Percentiles rank a stretch among this genome's conserved stretches.
phyloP scores from a whole-genome alignment of 441 rosid genomes.

The Flueggea neowawraea region DNA sequence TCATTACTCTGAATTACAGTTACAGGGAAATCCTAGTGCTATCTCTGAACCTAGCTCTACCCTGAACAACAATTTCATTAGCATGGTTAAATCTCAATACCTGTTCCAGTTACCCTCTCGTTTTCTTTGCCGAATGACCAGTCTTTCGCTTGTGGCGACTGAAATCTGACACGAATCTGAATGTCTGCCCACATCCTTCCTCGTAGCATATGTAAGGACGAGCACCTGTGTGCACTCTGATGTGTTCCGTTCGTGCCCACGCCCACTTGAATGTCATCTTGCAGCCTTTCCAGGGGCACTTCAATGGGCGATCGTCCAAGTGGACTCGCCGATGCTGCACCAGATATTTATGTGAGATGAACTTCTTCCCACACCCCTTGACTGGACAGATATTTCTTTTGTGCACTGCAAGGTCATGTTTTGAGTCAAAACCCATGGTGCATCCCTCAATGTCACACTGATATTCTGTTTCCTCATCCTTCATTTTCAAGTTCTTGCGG shows the following conservation, averaged over 20 bases:
- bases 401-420: slow-evolving; percentile 74
- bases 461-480: slow-evolving; percentile 54
- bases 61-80: slow-evolving; percentile 42
- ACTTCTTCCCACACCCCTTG: slow-evolving; percentile 91
- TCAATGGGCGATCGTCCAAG: slow-evolving; percentile 93
- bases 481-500: slow-evolving; percentile 31
- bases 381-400: slow-evolving; percentile 89
- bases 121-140: slow-evolving; percentile 83
- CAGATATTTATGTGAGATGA: slow-evolving; percentile 95
- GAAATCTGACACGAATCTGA: slow-evolving; percentile 93
- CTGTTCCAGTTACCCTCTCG: slow-evolving; percentile 31
- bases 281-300: slow-evolving; percentile 99
- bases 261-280: slow-evolving; percentile 99
- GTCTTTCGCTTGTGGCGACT: slow-evolving; percentile 98
- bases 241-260: slow-evolving; percentile 98
- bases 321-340: slow-evolving; percentile 97
- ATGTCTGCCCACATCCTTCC: slow-evolving; percentile 93
- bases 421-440: slow-evolving; percentile 74
- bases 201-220: slow-evolving; percentile 89
- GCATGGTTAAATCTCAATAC: slow-evolving; percentile 26
- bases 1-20: slow-evolving; percentile 31
- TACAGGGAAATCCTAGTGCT: slow-evolving; percentile 32
- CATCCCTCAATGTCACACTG: slow-evolving; percentile 95
- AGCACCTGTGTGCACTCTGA: slow-evolving; percentile 99
- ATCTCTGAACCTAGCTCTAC: slow-evolving; percentile 28